Base-by-base conservation (phyloP, 352 stramenopile species). In the Globisporangium middletonii region DNA sequence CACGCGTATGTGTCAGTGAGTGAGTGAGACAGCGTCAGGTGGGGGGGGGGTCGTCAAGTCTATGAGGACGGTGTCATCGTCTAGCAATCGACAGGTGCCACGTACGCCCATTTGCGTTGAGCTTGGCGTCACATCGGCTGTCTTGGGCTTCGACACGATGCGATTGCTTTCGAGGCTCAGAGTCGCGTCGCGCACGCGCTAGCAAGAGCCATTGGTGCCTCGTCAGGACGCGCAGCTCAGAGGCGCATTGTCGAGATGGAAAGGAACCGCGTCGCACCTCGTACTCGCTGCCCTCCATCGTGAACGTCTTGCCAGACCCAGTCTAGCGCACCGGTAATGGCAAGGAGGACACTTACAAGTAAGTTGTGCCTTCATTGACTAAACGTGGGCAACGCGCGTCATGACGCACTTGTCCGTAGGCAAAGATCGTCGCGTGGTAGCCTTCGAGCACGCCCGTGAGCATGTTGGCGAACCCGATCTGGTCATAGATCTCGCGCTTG, bases 231-330 rank as follows among this genome's bases (percentile, higher is more conserved):
- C 33, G 1, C 33, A 11, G 33, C 3, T 11, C 6, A 38, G 4
- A 33, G 0, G 4, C 16, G 28, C 15, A 1, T 11, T 8, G 6
- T n/a, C 50, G 8, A 28, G 1, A 48, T 15, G 23, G 9, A 15
- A 50, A 23, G 16, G 9, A 0, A 18, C 26, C 26, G 28, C 19
- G 1, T 28, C 52, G 30, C 45, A 78, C 74, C 62, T 84, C 74
- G 57, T 84, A 84, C 48, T 84, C 70, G 60, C 77, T 81, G 23
- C 74, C 74, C 49, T 84, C 74, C 74, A 84, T 84, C 8, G 71
- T 81, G 55, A 76, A 84, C n/a, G 74, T 84, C 53, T 84, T 84
- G 23, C 74, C 74, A 0, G 74, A 84, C 8, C 74, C 74, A 8
- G 74, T 84, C 71, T 79, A 43, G 16, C 18, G n/a, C 15, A 19